Evolutionary conservation across 345 rosid genomes (phyloP), one percentile per base, ranked within the genome.

Genomic region (Eucalyptus curtisii): DNA sequence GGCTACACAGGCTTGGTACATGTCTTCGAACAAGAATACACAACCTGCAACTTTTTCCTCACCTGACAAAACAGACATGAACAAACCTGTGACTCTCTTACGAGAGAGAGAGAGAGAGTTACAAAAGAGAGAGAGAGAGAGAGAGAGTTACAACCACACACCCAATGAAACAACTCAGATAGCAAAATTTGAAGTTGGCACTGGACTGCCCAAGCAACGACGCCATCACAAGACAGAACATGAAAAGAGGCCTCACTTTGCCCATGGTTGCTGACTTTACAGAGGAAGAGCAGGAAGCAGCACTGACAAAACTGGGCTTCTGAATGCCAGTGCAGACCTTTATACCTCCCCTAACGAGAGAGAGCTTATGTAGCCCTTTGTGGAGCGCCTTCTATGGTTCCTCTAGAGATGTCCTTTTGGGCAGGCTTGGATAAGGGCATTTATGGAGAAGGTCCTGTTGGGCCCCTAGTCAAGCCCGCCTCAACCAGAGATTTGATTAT

Each of bases 1-100:
- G 31, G 71, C 71, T 61, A 61, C 33, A 2, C 33, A 6, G 85
- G 86, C 68, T 57, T 89, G 90, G 64, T 55, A 88, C 95, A 92
- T 24, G 68, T 85, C 71, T 50, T 84, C 8, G 92, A 90, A 86
- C 95, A 93, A 33, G 92, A 92, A 48, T 91, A 66, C 89, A 57
- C 94, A 92, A 85, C 89, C 87, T 50, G 71, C 90, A 79, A 93
- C 93, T 91, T 90, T 89, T 91, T 91, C 49, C 66, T 79, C 92
- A 86, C 90, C 93, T 91, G 91, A 16, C 31, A 49, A 17, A 55
- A 82, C 5, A 53, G 49, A 40, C 31, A 53, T 86, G 30, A 86
- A 20, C 25, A 30, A 20, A 30, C 33, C 61, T 13, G 31, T 86
- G 61, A 86, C 68, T 59, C 15, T 7, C 64, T 40, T 20, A 0